A percentile compares a stretch with the other conserved stretches of the same genome.
These are phyloP conservation scores for Scheffersomyces coipomensis DNA, from an alignment of 805 yeast genomes.

Conservation along the genomic window DNA sequence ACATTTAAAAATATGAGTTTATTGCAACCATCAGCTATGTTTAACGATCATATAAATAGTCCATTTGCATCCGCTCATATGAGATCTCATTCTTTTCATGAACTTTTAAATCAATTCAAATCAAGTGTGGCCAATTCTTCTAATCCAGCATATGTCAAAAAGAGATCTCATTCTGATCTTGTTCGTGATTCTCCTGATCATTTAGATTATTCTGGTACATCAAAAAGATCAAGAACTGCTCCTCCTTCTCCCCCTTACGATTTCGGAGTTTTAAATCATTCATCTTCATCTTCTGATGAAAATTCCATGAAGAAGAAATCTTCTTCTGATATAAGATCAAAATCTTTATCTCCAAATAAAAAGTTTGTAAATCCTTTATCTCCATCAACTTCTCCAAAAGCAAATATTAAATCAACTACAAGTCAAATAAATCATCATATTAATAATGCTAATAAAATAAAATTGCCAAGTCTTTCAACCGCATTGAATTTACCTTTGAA, in stretches of 20 bases:
- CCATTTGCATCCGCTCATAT: slow-evolving; percentile 21
- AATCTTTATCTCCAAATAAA: slow-evolving; percentile 27
- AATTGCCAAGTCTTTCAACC: slow-evolving; percentile 35
- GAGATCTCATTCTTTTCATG: slow-evolving; percentile 34
- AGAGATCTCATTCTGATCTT: slow-evolving; percentile 11
- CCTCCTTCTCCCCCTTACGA: slow-evolving; percentile 37
- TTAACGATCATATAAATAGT: slow-evolving; percentile 28
- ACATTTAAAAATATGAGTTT: slow-evolving; percentile 24
- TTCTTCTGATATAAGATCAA: slow-evolving; percentile 13
- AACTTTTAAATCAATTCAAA: slow-evolving; percentile 27
- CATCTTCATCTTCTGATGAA: background rate
- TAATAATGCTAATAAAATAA: slow-evolving; percentile 6
- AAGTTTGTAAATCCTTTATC: slow-evolving; percentile 16
- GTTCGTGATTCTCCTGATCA: slow-evolving; percentile 1
- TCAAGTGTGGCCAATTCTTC: slow-evolving; percentile 5
- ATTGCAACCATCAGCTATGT: slow-evolving; percentile 25
- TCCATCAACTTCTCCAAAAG: slow-evolving; percentile 17
- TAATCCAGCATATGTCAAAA: slow-evolving; percentile 2
- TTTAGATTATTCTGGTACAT: slow-evolving; percentile 1
- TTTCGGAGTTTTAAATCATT: background rate
- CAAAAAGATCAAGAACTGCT: slow-evolving; percentile 45
- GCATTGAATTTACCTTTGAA: slow-evolving; percentile 28
- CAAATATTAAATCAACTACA: background rate
- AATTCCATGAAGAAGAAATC: background rate
- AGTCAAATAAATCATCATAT: background rate